Conservation (phyloP, 495 filamentous ascomycete genomes). For the Podospora sp. region DNA sequence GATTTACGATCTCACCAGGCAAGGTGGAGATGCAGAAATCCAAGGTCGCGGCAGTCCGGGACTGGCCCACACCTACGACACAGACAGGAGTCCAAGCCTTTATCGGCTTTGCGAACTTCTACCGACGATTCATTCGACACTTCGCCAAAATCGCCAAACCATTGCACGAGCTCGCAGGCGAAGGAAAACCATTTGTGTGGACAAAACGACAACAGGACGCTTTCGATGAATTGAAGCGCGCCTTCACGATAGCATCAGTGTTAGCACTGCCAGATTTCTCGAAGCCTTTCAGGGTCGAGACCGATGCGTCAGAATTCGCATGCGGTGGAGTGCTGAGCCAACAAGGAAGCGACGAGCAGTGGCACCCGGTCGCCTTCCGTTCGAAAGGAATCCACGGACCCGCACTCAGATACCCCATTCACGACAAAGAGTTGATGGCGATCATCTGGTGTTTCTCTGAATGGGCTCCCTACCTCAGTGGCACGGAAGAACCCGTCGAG, state of each 20-base stretch:
- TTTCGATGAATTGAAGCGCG: neutral
- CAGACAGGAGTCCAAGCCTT: neutral
- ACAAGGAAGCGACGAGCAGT: neutral
- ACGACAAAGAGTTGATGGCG: conserved; percentile 26
- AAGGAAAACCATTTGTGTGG: conserved; percentile 1
- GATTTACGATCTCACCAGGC: neutral
- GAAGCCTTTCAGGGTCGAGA: neutral
- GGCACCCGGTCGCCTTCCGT: conserved; percentile 5
- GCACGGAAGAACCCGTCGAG: neutral
- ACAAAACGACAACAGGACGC: neutral
- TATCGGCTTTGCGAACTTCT: conserved; percentile 23
- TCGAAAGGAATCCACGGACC: conserved; percentile 15
- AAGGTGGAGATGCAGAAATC: neutral
- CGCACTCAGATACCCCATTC: conserved; percentile 28
- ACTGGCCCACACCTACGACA: neutral
- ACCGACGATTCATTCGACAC: conserved; percentile 12
- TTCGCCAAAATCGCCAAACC: neutral
- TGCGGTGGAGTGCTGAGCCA: neutral
- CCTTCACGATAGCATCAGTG: neutral
- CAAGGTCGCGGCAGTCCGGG: conserved; percentile 11
- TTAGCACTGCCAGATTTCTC: neutral
- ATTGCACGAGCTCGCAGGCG: neutral
- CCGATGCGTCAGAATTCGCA: neutral
- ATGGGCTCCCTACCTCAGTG: conserved; percentile 1
- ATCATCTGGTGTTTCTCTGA: conserved; percentile 16